A percentile compares a stretch with the other conserved stretches of the same genome.
phyloP scores from a whole-genome alignment of 306 rosid species.

The Abrus pulchellus region DNA sequence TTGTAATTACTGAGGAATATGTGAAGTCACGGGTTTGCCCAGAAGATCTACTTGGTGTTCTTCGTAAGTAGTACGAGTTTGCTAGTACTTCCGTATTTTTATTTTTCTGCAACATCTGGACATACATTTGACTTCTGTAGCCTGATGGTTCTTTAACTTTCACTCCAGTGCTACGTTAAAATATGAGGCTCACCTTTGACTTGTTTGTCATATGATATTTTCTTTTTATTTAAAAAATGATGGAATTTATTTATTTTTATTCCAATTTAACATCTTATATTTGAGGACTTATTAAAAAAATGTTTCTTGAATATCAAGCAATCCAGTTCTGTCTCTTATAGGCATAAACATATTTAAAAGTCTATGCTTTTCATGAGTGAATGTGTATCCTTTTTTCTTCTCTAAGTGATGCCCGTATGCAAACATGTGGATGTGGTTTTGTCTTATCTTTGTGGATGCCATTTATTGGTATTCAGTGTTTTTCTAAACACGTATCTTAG shows the following conservation, averaged over 20 bases:
- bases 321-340: conserved; percentile 23
- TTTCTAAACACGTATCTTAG: background rate
- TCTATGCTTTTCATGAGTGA: conserved; percentile 2
- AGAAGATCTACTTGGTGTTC: conserved; percentile 69
- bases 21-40: conserved; percentile 67
- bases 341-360: conserved; percentile 15
- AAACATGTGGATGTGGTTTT: background rate
- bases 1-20: conserved; percentile 62
- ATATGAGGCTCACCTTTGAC: background rate
- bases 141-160: conserved; percentile 29
- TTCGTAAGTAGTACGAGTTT: conserved; percentile 65
- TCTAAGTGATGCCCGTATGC: conserved; percentile 8
- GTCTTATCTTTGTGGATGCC: conserved; percentile 37
- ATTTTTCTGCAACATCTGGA: conserved; percentile 9
- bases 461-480: conserved; percentile 31
- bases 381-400: background rate
- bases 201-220: background rate
- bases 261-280: conserved; percentile 29
- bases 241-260: background rate
- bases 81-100: conserved; percentile 9
- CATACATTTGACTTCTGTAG: conserved; percentile 27
- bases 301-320: background rate
- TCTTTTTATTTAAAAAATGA: conserved; percentile 9
- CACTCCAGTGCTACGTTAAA: conserved; percentile 15
- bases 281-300: background rate